Conservation (phyloP, 2,329 filamentous ascomycete genomes). For the Neocatenulostroma microsporum region DNA sequence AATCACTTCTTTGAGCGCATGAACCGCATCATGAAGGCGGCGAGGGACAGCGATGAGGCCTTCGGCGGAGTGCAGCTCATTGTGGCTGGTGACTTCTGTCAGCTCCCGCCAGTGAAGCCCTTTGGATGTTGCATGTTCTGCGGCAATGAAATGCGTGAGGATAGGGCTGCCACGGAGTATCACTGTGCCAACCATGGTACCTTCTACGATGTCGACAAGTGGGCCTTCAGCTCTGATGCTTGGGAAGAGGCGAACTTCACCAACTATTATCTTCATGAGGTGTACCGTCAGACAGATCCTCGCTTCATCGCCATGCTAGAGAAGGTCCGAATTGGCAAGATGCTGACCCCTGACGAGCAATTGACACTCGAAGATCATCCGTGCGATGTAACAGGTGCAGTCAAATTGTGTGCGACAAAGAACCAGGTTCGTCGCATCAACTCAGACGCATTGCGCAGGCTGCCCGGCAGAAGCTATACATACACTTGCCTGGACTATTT, state of each 20-base stretch:
- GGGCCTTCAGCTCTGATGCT: constrained; percentile 50
- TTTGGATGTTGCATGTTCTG: constrained; percentile 41
- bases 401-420: neutral
- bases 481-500: constrained; percentile 9
- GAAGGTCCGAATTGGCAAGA: no score
- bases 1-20: constrained; percentile 47
- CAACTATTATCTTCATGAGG: constrained; percentile 45
- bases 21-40: constrained; percentile 28
- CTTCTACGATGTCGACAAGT: constrained; percentile 30
- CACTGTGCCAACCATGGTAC: neutral
- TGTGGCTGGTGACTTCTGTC: constrained; percentile 3
- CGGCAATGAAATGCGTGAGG: constrained; percentile 5
- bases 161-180: neutral
- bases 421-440: neutral
- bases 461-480: neutral
- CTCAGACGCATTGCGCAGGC: neutral
- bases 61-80: constrained; percentile 6
- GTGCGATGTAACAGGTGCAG: neutral
- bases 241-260: constrained; percentile 49
- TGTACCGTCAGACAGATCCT: constrained; percentile 50
- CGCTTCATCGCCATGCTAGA: constrained; percentile 47
- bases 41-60: constrained; percentile 14
- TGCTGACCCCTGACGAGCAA: no score
- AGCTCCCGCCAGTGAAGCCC: constrained; percentile 30
- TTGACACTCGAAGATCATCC: no score